Conservation (phyloP, 306 rosid genomes). For the Prinsepia uniflora region DNA sequence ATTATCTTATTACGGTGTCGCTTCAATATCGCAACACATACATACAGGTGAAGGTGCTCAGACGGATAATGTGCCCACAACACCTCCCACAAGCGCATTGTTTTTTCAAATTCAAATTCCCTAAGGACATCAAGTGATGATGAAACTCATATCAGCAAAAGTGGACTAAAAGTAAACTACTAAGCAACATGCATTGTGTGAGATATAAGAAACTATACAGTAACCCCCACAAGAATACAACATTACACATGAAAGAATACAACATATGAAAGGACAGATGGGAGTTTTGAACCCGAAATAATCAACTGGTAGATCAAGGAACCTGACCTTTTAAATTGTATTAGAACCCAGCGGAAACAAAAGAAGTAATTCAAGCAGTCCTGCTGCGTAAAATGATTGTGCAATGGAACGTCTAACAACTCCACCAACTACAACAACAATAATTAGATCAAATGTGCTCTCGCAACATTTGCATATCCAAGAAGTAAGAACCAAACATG, state of each 20-base stretch:
- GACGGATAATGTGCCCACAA: conserved; percentile 85
- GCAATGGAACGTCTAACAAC: conserved; percentile 81
- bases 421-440: conserved; percentile 84
- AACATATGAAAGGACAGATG: neutral
- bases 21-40: conserved; percentile 86
- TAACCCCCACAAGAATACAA: neutral
- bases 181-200: neutral
- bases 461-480: too few species aligned
- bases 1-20: conserved; percentile 72
- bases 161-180: neutral
- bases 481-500: too few species aligned
- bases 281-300: neutral
- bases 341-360: conserved; percentile 97
- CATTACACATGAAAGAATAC: neutral
- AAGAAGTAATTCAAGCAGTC: conserved; percentile 98
- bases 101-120: conserved; percentile 75
- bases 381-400: conserved; percentile 74
- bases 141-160: conserved; percentile 8
- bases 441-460: conserved; percentile 20
- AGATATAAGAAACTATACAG: neutral
- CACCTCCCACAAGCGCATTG: conserved; percentile 92
- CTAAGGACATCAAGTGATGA: conserved; percentile 31
- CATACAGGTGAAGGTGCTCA: conserved; percentile 91
- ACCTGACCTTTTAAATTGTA: conserved; percentile 92
- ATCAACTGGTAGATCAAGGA: conserved; percentile 4